Conservation (phyloP, 2,329 filamentous ascomycete species). For the Stagonosporopsis tanaceti region DNA sequence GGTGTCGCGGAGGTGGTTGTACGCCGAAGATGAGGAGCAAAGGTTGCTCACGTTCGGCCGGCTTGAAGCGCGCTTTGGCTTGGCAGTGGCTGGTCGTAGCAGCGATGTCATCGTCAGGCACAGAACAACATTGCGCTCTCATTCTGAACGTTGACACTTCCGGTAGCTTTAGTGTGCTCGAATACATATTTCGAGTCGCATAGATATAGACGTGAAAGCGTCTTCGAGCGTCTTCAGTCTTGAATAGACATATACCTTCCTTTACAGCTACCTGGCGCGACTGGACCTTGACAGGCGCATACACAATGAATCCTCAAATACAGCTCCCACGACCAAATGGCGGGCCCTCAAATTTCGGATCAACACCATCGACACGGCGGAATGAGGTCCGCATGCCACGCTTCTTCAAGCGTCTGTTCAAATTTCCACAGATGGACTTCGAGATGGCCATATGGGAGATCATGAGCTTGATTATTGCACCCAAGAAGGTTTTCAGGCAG, state of each 20-base stretch:
- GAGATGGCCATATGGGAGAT: conserved; percentile 78
- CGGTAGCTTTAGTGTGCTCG: not conserved
- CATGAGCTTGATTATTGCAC: conserved; percentile 71
- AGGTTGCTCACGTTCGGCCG: conserved; percentile 16
- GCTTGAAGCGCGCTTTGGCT: conserved; percentile 19
- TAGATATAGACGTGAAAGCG: not conserved
- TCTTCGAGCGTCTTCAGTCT: not conserved
- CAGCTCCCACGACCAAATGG: conserved; percentile 66
- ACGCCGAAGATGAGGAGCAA: conserved; percentile 17
- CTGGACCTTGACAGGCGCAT: conserved; percentile 6
- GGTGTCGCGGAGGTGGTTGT: conserved; percentile 21
- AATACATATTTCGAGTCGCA: too few relatives aligned
- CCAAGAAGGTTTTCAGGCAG: conserved; percentile 74
- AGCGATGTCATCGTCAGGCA: conserved; percentile 24
- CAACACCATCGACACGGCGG: conserved; percentile 57
- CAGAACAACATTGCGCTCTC: conserved; percentile 17
- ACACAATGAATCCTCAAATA: conserved; percentile 66
- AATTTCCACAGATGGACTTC: conserved; percentile 78
- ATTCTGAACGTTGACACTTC: conserved; percentile 1
- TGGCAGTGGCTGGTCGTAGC: conserved; percentile 24
- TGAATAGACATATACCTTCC: not conserved
- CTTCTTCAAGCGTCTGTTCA: conserved; percentile 74
- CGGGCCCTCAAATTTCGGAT: conserved; percentile 61
- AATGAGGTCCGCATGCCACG: conserved; percentile 68
- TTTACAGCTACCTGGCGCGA: conserved; percentile 14